Conservation (phyloP, 306 rosid genomes). For the Cicer chorassanicum region DNA sequence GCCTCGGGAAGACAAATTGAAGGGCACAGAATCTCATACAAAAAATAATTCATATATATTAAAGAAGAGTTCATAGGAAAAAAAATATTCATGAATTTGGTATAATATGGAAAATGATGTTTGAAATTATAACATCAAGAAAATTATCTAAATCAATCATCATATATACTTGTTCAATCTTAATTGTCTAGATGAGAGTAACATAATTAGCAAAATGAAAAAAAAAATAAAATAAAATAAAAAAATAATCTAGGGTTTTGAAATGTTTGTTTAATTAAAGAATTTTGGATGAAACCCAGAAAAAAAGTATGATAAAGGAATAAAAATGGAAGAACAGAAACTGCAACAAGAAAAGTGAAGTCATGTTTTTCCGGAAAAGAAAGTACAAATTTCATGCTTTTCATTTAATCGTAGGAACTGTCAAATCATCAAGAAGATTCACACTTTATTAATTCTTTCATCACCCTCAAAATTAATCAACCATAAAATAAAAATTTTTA, state of each 20-base stretch:
- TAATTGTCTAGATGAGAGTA: background rate
- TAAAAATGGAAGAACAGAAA: conserved; percentile 44
- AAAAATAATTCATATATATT: background rate
- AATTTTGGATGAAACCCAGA: conserved; percentile 31
- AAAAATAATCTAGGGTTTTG: conserved; percentile 45
- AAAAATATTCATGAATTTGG: background rate
- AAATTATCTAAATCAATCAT: background rate
- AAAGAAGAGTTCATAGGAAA: too few species aligned
- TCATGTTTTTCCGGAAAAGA: conserved; percentile 54
- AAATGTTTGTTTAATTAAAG: conserved; percentile 4
- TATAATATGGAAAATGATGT: background rate
- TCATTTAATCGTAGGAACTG: conserved; percentile 48
- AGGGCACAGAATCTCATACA: conserved; percentile 10
- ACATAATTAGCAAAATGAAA: conserved; percentile 26
- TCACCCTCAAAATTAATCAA: conserved; percentile 39
- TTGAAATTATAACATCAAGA: background rate
- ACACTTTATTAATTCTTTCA: conserved; percentile 40
- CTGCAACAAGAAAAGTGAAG: conserved; percentile 50
- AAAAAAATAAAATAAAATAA: background rate
- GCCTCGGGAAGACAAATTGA: conserved; percentile 29
- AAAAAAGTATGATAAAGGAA: conserved; percentile 31
- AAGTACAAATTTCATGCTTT: conserved; percentile 50
- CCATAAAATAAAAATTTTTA: background rate
- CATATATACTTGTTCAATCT: background rate
- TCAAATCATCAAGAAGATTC: conserved; percentile 57